Evolutionary conservation across 2,329 filamentous ascomycete species (phyloP).

Genomic region (Emmonsia crescens): DNA sequence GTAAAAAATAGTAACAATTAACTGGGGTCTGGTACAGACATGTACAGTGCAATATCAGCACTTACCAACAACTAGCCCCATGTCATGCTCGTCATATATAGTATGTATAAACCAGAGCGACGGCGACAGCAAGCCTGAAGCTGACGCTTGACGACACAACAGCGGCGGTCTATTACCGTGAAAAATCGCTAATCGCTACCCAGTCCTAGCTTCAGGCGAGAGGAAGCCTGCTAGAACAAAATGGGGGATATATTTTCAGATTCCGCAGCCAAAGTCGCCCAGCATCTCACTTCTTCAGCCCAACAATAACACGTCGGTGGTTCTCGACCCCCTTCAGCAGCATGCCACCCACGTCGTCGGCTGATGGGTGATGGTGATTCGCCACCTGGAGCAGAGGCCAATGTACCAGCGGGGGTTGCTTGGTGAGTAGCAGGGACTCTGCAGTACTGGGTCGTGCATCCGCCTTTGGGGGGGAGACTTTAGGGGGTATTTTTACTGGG

Average conservation of each 20-base stretch:
- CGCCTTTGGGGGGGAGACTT: background rate
- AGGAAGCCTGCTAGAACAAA: background rate
- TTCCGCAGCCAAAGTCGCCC: background rate
- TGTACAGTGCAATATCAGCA: background rate
- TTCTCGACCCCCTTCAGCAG: background rate
- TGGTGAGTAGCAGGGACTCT: conserved; percentile 2
- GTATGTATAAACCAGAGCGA: background rate
- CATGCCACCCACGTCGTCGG: conserved; percentile 4
- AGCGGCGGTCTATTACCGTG: background rate
- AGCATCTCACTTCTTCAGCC: background rate
- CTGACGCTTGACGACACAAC: background rate
- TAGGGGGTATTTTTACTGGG: background rate
- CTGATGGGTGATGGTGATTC: conserved; percentile 9
- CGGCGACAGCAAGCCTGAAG: background rate
- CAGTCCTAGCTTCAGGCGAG: background rate
- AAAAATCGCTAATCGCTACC: background rate
- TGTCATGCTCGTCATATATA: background rate
- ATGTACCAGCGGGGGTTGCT: background rate
- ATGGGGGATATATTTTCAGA: background rate
- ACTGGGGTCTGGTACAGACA: background rate
- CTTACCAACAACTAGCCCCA: background rate
- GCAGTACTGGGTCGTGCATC: conserved; percentile 4
- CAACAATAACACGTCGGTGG: conserved; percentile 5
- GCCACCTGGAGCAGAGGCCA: background rate
- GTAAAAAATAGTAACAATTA: background rate